Conservation (phyloP, 768 basidiomycete genomes). For the Russula emetica region DNA sequence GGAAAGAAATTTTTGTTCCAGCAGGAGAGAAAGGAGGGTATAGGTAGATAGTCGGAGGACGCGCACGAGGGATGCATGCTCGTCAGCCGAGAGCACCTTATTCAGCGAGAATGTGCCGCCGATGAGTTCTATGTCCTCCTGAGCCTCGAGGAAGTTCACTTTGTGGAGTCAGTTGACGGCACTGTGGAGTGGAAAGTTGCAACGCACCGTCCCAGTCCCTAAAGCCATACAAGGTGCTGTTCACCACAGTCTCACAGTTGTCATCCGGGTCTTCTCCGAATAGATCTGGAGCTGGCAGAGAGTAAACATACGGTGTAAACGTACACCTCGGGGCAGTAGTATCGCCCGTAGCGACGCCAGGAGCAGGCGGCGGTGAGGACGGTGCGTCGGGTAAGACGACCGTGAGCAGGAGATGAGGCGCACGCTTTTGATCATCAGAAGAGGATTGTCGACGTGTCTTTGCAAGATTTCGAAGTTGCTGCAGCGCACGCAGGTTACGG, state of each 20-base stretch:
- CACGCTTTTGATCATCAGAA: slow-evolving; percentile 31
- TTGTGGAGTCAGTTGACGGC: slow-evolving; percentile 3
- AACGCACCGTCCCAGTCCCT: slow-evolving; percentile 49
- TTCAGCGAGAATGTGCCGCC: slow-evolving; percentile 60
- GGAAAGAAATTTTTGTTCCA: slow-evolving; percentile 55
- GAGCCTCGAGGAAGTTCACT: slow-evolving; percentile 14
- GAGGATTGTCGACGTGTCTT: slow-evolving; percentile 32
- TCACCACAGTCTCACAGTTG: slow-evolving; percentile 25
- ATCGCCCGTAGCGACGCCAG: slow-evolving; percentile 38
- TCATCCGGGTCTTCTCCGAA: slow-evolving; percentile 29
- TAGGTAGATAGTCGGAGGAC: slow-evolving; percentile 52
- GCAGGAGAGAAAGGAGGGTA: slow-evolving; percentile 51
- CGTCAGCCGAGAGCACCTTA: slow-evolving; percentile 41
- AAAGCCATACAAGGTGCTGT: slow-evolving; percentile 46
- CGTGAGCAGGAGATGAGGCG: slow-evolving; percentile 51
- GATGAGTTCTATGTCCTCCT: slow-evolving; percentile 40
- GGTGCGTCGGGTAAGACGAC: slow-evolving; percentile 35
- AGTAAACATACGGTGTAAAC: slow-evolving; percentile 43
- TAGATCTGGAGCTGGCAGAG: slow-evolving; percentile 36
- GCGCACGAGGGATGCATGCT: slow-evolving; percentile 44
- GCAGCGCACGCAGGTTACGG: slow-evolving; percentile 27
- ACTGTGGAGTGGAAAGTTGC: not conserved
- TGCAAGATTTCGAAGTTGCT: slow-evolving; percentile 31
- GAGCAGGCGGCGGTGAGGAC: slow-evolving; percentile 35
- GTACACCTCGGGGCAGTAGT: slow-evolving; percentile 41